These are phyloP conservation scores for Penicillium egyptiacum DNA, from an alignment of 495 filamentous ascomycete genomes.

Conservation along the genomic window DNA sequence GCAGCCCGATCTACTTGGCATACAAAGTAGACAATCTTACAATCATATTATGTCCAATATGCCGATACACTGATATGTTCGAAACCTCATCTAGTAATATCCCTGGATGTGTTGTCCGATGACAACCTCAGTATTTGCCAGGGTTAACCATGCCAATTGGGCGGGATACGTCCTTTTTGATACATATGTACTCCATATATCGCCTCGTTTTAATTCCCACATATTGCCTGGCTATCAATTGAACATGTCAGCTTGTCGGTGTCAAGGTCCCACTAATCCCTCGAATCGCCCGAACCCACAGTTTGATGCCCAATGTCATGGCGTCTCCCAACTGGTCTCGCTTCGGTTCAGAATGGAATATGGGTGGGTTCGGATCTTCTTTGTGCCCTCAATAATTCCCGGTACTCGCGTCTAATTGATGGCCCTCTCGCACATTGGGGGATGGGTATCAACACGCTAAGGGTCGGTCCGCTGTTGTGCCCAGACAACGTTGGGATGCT, in stretches of 20 bases:
- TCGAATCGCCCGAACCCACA: constrained; percentile 24
- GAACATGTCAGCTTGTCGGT: constrained; percentile 41
- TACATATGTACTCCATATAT: too few species aligned
- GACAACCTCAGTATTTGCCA: constrained; percentile 10
- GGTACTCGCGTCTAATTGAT: constrained; percentile 10
- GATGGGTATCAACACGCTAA: constrained; percentile 37
- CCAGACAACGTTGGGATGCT: constrained; percentile 14
- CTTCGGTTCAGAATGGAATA: constrained; percentile 28
- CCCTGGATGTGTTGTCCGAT: constrained; percentile 7
- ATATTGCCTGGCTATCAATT: constrained; percentile 31
- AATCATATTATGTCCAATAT: constrained; percentile 12
- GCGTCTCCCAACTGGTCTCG: constrained; percentile 36
- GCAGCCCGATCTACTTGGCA: neutral
- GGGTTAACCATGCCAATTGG: neutral
- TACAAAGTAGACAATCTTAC: constrained; percentile 2
- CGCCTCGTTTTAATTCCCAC: constrained; percentile 16
- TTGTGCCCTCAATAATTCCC: constrained; percentile 25
- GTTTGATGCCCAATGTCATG: constrained; percentile 49
- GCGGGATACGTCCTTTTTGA: neutral
- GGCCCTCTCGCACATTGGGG: constrained; percentile 11
- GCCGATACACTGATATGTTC: neutral
- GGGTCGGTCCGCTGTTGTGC: constrained; percentile 29
- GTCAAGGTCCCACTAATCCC: constrained; percentile 23
- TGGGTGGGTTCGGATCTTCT: constrained; percentile 14
- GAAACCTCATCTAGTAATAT: neutral